A percentile compares a stretch with the other conserved stretches of the same genome.
Evolutionary conservation across 805 yeast genomes (phyloP).

Genomic region (Saturnispora diversa): DNA sequence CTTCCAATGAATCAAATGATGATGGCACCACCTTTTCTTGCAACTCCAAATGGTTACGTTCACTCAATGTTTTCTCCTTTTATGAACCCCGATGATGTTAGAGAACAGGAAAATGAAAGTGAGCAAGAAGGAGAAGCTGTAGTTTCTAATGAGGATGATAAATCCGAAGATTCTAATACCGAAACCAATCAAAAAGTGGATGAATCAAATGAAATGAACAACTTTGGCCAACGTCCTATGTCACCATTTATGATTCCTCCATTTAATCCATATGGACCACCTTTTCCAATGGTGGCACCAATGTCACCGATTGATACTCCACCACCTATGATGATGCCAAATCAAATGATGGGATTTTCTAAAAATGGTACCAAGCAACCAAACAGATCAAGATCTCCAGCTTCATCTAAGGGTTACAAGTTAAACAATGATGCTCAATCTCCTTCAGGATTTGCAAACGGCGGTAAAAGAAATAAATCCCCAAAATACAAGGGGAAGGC

Average conservation of each 20-base stretch:
- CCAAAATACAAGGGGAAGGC: constrained; percentile 23
- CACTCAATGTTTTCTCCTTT: constrained; percentile 29
- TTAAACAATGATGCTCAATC: constrained; percentile 1
- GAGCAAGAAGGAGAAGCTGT: background rate
- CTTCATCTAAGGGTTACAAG: background rate
- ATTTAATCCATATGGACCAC: constrained; percentile 38
- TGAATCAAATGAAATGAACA: constrained; percentile 4
- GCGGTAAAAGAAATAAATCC: constrained; percentile 17
- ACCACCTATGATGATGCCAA: constrained; percentile 12
- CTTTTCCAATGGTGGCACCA: constrained; percentile 13
- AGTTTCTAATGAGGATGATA: background rate
- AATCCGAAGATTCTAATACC: background rate
- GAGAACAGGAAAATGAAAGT: background rate
- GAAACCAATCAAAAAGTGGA: background rate
- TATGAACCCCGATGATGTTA: constrained; percentile 18
- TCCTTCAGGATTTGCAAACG: background rate
- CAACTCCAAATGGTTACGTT: constrained; percentile 30
- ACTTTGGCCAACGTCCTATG: constrained; percentile 16
- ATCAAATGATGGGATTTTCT: constrained; percentile 12
- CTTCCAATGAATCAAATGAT: constrained; percentile 20
- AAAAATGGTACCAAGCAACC: constrained; percentile 4
- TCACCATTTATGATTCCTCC: constrained; percentile 43
- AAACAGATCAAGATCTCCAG: constrained; percentile 8
- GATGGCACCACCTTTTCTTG: constrained; percentile 29
- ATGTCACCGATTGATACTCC: constrained; percentile 21